A percentile compares a stretch with the other conserved stretches of the same genome.
These are phyloP conservation scores for Phytopythium vexans DNA, from an alignment of 352 stramenopile genomes.

Conservation along the genomic window DNA sequence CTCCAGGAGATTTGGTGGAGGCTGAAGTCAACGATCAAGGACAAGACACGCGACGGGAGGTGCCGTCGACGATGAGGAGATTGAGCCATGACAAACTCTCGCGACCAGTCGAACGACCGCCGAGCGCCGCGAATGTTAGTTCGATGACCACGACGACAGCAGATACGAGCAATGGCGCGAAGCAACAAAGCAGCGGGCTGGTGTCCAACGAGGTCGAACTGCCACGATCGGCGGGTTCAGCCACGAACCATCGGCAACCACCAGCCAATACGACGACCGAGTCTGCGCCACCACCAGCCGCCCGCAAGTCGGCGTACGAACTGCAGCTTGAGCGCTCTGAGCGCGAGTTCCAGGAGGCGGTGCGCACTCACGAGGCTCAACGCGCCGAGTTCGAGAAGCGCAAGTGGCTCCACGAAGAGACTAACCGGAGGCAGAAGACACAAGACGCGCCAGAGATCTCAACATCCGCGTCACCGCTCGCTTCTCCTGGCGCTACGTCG, in stretches of 20 bases:
- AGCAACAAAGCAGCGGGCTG: no score
- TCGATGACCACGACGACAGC: no score
- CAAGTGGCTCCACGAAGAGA: constrained; percentile 16
- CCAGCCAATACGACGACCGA: no score
- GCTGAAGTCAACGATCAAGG: constrained; percentile 1
- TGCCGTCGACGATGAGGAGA: not conserved
- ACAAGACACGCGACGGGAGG: not conserved
- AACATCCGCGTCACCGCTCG: not conserved
- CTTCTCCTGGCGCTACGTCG: no score
- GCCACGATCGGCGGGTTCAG: no score
- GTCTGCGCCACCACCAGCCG: not conserved
- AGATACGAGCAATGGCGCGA: no score
- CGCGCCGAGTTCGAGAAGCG: constrained; percentile 36
- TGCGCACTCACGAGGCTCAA: constrained; percentile 34
- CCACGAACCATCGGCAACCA: no score
- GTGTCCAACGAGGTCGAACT: no score
- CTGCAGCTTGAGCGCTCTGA: constrained; percentile 45
- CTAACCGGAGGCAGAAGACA: no score
- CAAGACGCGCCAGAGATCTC: constrained; percentile 2
- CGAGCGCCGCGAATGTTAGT: no score
- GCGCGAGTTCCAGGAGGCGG: constrained; percentile 35
- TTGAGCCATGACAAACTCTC: not conserved
- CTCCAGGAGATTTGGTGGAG: constrained; percentile 9
- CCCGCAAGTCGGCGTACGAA: constrained; percentile 34
- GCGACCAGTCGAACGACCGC: no score